These are phyloP conservation scores for Russula virescens DNA, from an alignment of 768 basidiomycete genomes.

Conservation along the genomic window DNA sequence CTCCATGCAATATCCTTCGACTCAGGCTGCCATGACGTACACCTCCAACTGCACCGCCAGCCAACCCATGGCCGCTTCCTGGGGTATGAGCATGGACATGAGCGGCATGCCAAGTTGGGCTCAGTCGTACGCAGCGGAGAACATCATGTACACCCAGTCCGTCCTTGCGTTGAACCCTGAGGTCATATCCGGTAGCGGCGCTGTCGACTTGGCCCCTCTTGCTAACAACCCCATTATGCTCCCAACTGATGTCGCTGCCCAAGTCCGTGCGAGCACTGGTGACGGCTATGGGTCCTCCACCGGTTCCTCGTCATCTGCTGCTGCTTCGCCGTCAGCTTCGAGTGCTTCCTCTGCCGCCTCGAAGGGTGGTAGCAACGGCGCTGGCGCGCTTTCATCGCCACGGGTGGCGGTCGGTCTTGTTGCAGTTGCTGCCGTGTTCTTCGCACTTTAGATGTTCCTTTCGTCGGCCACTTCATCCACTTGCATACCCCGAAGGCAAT, in stretches of 20 bases:
- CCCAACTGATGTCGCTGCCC: slow-evolving; percentile 50
- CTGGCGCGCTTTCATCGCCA: slow-evolving; percentile 44
- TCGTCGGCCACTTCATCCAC: background rate
- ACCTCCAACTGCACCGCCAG: slow-evolving; percentile 42
- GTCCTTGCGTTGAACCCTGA: slow-evolving; percentile 49
- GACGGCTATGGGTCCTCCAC: slow-evolving; percentile 28
- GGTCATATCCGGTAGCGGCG: slow-evolving; percentile 44
- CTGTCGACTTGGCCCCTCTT: slow-evolving; percentile 42
- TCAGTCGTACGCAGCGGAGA: slow-evolving; percentile 45
- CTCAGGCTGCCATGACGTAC: slow-evolving; percentile 52
- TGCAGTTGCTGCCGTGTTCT: slow-evolving; percentile 42
- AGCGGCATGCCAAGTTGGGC: slow-evolving; percentile 49
- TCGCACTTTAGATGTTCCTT: slow-evolving; percentile 35
- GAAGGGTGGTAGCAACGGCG: slow-evolving; percentile 35
- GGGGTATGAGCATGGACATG: slow-evolving; percentile 64
- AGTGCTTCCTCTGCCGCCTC: too few relatives aligned
- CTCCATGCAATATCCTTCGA: slow-evolving; percentile 39
- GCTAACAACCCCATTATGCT: slow-evolving; percentile 48
- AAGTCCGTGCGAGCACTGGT: slow-evolving; percentile 30
- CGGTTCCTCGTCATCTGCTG: slow-evolving; percentile 25
- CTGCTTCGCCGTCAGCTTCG: slow-evolving; percentile 23
- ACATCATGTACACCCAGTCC: slow-evolving; percentile 46
- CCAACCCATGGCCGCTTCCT: slow-evolving; percentile 43
- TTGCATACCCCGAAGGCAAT: slow-evolving; percentile 11
- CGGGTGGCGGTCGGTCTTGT: slow-evolving; percentile 44